These are phyloP conservation scores for Diaporthe citri DNA, from an alignment of 2,329 filamentous ascomycete genomes.

Conservation along the genomic window DNA sequence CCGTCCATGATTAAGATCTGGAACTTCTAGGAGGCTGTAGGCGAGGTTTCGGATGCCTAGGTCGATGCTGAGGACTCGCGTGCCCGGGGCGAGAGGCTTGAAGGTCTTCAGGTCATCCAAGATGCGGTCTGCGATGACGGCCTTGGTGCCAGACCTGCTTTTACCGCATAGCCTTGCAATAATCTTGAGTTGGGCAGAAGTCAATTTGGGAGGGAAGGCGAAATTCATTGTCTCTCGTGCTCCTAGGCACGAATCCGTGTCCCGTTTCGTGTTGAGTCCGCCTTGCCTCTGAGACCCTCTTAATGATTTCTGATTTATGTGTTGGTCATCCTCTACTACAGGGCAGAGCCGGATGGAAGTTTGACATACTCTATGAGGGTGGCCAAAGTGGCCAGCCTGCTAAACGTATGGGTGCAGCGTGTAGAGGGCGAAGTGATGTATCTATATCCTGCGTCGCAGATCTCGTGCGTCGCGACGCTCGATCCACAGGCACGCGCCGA, in stretches of 20 bases:
- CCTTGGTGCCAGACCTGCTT: conserved; percentile 65
- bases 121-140: conserved; percentile 65
- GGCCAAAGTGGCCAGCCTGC: not conserved
- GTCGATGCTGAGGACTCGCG: conserved; percentile 81
- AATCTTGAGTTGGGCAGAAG: conserved; percentile 26
- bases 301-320: not conserved
- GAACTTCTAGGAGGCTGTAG: conserved; percentile 69
- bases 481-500: not conserved
- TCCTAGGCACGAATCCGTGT: not conserved
- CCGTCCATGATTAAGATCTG: not conserved
- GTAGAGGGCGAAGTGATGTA: not conserved
- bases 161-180: conserved; percentile 36
- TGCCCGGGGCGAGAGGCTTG: conserved; percentile 42
- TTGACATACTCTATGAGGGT: not conserved
- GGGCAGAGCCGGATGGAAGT: not conserved
- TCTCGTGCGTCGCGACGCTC: conserved; percentile 2
- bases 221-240: conserved; percentile 31
- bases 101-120: conserved; percentile 50
- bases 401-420: not conserved
- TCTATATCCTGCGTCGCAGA: not conserved
- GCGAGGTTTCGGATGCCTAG: conserved; percentile 88
- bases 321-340: conserved; percentile 6
- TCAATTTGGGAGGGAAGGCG: conserved; percentile 32
- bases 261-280: not conserved
- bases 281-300: not conserved